Evolutionary conservation across 306 rosid species (phyloP), one percentile per base, ranked within the genome.

Genomic region (Adenanthera pavonina): DNA sequence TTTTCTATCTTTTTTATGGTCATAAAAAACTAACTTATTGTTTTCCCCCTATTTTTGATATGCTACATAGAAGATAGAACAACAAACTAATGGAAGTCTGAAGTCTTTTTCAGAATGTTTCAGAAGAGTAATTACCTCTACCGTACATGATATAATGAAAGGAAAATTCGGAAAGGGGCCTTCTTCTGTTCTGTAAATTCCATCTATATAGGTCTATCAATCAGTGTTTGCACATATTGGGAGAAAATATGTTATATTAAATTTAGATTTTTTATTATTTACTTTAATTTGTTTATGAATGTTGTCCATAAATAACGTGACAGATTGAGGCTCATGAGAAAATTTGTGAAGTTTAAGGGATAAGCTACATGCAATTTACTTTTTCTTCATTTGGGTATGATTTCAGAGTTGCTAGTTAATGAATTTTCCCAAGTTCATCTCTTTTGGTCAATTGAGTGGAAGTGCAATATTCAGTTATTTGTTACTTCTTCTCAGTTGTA

Each of bases 381-480:
- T 52, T 35, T 72, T 53, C 40, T 52, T 65, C 52, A 30, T 59
- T 46, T 57, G 48, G 57, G 7, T 66, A 74, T 77, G 60, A 41
- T 66, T 76, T 57, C 49, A 3, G 56, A 43, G 20, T 77, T 60
- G 46, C 60, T 57, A 6, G 38, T 20, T 20, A 74, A 80, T 72
- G 66, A 19, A 8, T 78, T 51, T 20, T 33, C 19, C 78, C 78
- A 54, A 77, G 36, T 77, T 72, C 59, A 33, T 2, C 4, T 68
- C 47, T 69, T 25, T 25, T 20, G 25, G 6, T 70, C 75, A 25
- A 25, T 65, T 77, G 59, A 84, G 82, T 54, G 62, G 15, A 53
- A 48, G 82, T 69, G 74, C 73, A 15, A 53, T 75, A 74, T 60
- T 48, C 77, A 52, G 70, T 75, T 73, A 66, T 54, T 46, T 53